Percentiles rank a stretch among this genome's conserved stretches.
Conservation (phyloP, 2,329 filamentous ascomycete genomes). For the Venturia nashicola region DNA sequence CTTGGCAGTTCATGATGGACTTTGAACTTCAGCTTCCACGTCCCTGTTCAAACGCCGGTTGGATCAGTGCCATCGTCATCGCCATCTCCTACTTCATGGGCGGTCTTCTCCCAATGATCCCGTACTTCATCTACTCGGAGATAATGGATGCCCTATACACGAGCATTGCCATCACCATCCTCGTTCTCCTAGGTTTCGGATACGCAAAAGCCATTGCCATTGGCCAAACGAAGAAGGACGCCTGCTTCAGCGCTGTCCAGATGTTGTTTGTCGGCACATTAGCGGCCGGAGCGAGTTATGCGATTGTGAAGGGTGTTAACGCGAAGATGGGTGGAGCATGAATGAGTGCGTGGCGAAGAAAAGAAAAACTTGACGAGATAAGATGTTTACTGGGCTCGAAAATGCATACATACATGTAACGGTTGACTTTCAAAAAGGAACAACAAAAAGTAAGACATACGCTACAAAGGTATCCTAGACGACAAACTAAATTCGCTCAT, state of each 20-base stretch:
- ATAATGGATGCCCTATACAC: slow-evolving; percentile 8
- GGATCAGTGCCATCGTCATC: slow-evolving; percentile 10
- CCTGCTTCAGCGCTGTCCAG: slow-evolving; percentile 11
- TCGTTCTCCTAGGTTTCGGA: slow-evolving; percentile 10
- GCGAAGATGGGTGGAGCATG: neutral
- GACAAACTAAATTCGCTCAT: too few relatives aligned
- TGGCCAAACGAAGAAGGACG: slow-evolving; percentile 7
- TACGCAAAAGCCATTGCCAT: slow-evolving; percentile 12
- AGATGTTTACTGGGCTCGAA: too few relatives aligned
- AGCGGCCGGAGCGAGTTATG: slow-evolving; percentile 13
- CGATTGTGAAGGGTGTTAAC: slow-evolving; percentile 13
- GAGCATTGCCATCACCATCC: slow-evolving; percentile 8
- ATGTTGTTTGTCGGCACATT: slow-evolving; percentile 13
- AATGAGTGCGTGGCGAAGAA: neutral
- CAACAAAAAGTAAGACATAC: too few relatives aligned
- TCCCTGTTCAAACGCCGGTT: slow-evolving; percentile 5
- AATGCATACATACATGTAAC: too few relatives aligned
- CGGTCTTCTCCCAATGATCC: slow-evolving; percentile 11
- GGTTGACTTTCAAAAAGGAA: too few relatives aligned
- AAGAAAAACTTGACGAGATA: neutral
- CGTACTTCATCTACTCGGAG: slow-evolving; percentile 10
- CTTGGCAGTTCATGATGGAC: slow-evolving; percentile 10
- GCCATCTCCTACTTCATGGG: slow-evolving; percentile 11
- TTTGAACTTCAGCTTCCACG: slow-evolving; percentile 10
- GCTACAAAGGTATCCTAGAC: too few relatives aligned